Evolutionary conservation across 2,329 filamentous ascomycete genomes (phyloP).

Genomic region (Camillea tinctor): DNA sequence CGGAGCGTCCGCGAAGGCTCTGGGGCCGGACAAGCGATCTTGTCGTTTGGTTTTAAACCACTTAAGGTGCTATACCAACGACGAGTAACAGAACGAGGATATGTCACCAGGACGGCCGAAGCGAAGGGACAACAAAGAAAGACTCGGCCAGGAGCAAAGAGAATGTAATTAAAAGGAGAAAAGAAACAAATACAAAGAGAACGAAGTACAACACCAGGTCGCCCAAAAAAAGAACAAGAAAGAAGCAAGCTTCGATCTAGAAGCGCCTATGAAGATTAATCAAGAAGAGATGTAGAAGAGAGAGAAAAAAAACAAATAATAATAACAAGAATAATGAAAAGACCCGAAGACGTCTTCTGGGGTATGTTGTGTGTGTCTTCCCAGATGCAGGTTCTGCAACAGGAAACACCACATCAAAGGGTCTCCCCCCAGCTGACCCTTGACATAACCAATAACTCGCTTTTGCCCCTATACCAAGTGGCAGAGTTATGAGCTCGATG

Average conservation of each 20-base stretch:
- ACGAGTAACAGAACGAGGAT: constrained; percentile 11
- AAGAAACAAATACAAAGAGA: too few relatives aligned
- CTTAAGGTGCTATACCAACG: constrained; percentile 4
- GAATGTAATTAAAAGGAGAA: constrained; percentile 13
- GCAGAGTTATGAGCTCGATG: neutral
- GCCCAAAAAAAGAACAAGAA: constrained; percentile 17
- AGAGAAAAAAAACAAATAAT: constrained; percentile 14
- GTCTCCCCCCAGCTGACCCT: neutral
- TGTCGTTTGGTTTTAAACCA: neutral
- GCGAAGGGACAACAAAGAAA: constrained; percentile 17
- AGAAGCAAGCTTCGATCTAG: constrained; percentile 25
- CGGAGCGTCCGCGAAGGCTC: neutral
- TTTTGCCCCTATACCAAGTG: too few relatives aligned
- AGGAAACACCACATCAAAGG: neutral
- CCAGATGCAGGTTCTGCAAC: neutral
- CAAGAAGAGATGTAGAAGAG: too few relatives aligned
- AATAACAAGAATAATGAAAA: constrained; percentile 13
- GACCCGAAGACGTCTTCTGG: neutral
- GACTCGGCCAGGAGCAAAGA: constrained; percentile 32
- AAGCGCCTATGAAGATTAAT: constrained; percentile 14
- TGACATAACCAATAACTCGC: neutral
- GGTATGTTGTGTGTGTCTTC: neutral
- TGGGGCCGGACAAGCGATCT: constrained; percentile 1
- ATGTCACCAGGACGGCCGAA: constrained; percentile 22
- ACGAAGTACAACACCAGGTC: constrained; percentile 16